phyloP scores from a whole-genome alignment of 768 basidiomycete genomes.

The Hydnomerulius pinastri region DNA sequence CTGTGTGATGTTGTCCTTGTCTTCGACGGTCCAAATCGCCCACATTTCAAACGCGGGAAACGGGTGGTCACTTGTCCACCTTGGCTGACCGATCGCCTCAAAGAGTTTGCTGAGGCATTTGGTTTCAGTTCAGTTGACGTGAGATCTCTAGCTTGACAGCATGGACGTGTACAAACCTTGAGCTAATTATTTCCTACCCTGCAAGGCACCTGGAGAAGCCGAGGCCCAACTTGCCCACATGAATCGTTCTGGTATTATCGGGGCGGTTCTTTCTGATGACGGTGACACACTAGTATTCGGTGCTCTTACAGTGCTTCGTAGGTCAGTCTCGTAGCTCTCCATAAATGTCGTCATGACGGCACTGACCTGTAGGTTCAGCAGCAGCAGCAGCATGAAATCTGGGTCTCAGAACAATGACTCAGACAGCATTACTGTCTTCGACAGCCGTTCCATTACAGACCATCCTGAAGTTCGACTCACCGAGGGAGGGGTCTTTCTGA shows the following conservation, averaged over 20 bases:
- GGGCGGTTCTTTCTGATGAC: background rate
- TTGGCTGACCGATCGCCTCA: conserved; percentile 26
- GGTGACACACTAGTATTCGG: conserved; percentile 5
- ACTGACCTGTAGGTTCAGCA: too few species aligned
- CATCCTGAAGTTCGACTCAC: background rate
- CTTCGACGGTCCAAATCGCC: conserved; percentile 50
- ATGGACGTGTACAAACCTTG: too few species aligned
- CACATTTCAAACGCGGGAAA: conserved; percentile 42
- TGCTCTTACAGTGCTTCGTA: background rate
- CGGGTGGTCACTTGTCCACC: conserved; percentile 29
- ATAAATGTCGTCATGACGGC: too few species aligned
- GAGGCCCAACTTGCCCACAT: conserved; percentile 1
- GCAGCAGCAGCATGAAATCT: too few species aligned
- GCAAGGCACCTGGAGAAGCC: conserved; percentile 8
- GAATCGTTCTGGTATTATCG: background rate
- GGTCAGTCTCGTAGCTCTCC: too few species aligned
- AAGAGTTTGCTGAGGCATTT: conserved; percentile 39
- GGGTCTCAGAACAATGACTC: background rate
- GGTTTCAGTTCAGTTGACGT: conserved; percentile 38
- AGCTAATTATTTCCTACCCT: too few species aligned
- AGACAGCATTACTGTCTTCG: background rate
- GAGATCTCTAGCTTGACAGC: background rate
- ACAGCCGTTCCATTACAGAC: background rate
- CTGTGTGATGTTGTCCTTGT: conserved; percentile 47
- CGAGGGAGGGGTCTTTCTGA: background rate